Conservation (phyloP, 371 early-diverging fungal genomes). For the Capillidium heterosporum region DNA sequence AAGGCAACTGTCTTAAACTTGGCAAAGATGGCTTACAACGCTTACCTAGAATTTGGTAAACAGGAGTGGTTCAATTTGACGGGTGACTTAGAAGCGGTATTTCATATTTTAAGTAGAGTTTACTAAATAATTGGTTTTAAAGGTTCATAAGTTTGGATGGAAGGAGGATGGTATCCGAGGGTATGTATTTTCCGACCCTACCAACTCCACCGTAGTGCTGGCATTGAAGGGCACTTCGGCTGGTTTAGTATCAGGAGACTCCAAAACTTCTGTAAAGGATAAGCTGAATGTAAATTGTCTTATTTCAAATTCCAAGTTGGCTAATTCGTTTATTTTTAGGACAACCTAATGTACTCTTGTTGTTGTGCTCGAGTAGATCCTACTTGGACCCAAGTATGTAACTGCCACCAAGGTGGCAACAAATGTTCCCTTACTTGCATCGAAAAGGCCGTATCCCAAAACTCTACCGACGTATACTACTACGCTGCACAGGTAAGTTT, state of each 20-base stretch:
- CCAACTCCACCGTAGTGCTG: slow-evolving; percentile 50
- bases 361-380: slow-evolving; percentile 87
- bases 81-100: slow-evolving; percentile 22
- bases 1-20: slow-evolving; percentile 13
- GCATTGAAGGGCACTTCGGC: slow-evolving; percentile 87
- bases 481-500: slow-evolving; percentile 45
- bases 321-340: slow-evolving; percentile 19
- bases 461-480: slow-evolving; percentile 55
- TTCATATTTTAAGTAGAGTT: neutral
- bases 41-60: slow-evolving; percentile 13
- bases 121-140: slow-evolving; percentile 5
- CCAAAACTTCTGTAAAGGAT: slow-evolving; percentile 60
- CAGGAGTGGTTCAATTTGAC: slow-evolving; percentile 16
- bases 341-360: slow-evolving; percentile 90
- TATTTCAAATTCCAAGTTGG: neutral
- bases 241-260: slow-evolving; percentile 49
- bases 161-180: slow-evolving; percentile 75
- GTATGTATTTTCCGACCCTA: slow-evolving; percentile 58
- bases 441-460: slow-evolving; percentile 25
- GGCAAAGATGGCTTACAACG: slow-evolving; percentile 18
- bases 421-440: slow-evolving; percentile 47
- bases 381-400: slow-evolving; percentile 70
- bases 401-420: slow-evolving; percentile 41
- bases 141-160: slow-evolving; percentile 78
- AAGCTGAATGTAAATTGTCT: slow-evolving; percentile 45